Base-by-base conservation (phyloP, 2,329 filamentous ascomycete species). In the Aspergillus spinulosporus region DNA sequence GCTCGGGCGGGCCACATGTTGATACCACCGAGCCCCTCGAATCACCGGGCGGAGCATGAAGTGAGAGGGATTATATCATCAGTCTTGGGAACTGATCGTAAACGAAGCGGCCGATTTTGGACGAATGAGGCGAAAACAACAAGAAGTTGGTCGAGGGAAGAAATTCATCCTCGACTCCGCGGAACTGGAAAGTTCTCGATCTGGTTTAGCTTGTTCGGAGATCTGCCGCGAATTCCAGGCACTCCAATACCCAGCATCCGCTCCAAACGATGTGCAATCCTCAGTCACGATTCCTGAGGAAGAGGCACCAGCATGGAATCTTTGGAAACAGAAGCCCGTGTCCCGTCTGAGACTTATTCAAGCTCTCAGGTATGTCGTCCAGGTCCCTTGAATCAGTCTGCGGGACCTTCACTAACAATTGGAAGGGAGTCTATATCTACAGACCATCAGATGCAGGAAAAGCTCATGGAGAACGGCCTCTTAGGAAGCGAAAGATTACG, bases 351-450 rank as follows among this genome's bases (percentile, higher is more conserved):
- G 44, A 67, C 69, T 62, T 65, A 64, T 56, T 63, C 62, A n/a
- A 69, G 67, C 40, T 65, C 58, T 40, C 68, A 70, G 64, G 69
- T 72, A 66, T 49, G 57, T 54, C 15, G 9, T n/a, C 40, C 34
- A 21, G 28, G 29, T 11, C n/a, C 36, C 31, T 29, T 28, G 15
- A 12, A 31, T 21, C 9, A 26, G 37, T 21, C 21, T 21, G 31
- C 8, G 3, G 21, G 49, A 7, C 44, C 26, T 7, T 54, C 40
- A 55, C 63, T 69, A 60, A 71, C 46, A 44, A 51, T 40, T 57
- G 26, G 48, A 66, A 88, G 85, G 80, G 80, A 46, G 83, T 84
- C 54, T 88, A 85, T 68, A 74, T 88, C 61, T 88, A 87, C 70
- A 78, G 81, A 57, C 81, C 84, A 56, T 72, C 78, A 44, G 67